Base-by-base conservation (phyloP, 116 monocot genomes). In the Trichopus zeylanicus region DNA sequence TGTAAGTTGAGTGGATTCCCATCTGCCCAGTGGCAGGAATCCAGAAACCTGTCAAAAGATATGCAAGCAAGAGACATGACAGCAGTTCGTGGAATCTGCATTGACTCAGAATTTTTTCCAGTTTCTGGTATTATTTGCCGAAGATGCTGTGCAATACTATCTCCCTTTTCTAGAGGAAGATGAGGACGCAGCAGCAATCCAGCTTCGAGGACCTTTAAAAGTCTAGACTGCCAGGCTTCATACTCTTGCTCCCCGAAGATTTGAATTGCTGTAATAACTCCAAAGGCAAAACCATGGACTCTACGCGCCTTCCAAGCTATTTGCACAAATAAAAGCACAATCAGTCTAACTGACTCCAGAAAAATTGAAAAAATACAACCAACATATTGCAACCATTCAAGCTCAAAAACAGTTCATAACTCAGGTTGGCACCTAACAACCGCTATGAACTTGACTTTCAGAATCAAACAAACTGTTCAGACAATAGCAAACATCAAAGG, bases 191-290 rank as follows among this genome's bases (percentile, higher is more conserved):
- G 39, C 6, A 98, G 82, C 15, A 98, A 66, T n/a, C 98, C 98
- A 68, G 80, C 82, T 46, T 98, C 92, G 56, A 98, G 88, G 54
- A 98, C 30, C 63, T 82, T 98, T 55, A 98, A 62, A 69, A 85
- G 78, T 61, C 98, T 77, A 37, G 4, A 46, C 29, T 70, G 72
- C 92, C 92, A 98, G 10, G 80, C 67, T 52, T 85, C 81, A 53
- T 80, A 91, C 48, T 91, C 98, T 53, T 82, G 66, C 23, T 62
- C 73, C 91, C 98, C 48, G 98, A 80, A 64, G 78, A 48, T 65
- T 98, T 98, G 67, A 98, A 85, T 62, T 98, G 98, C 51, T 91
- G 88, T 20, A 98, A 39, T 31, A 98, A 71, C 62, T 98, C 98
- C 32, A 98, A 48, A 48, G 91, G 98, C 51, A 91, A 66, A 61